Conservation (phyloP, 2,329 filamentous ascomycete genomes). For the Fusarium sp. region DNA sequence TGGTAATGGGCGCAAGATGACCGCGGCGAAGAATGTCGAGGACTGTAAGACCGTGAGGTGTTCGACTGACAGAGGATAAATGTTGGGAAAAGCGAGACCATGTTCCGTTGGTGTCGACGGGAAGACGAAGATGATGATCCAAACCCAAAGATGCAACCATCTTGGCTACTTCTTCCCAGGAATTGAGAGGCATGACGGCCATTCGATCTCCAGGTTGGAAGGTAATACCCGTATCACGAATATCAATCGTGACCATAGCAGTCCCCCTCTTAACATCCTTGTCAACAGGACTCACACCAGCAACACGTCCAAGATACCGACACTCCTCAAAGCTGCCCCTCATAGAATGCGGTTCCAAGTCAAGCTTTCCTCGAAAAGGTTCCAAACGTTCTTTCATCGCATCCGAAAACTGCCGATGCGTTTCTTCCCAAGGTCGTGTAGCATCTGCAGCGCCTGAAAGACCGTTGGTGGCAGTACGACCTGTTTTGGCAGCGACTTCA, state of each 20-base stretch:
- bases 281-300: slow-evolving; percentile 53
- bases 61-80: slow-evolving; percentile 52
- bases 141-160: slow-evolving; percentile 63
- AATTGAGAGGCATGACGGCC: slow-evolving; percentile 66
- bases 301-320: slow-evolving; percentile 60
- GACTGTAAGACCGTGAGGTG: slow-evolving; percentile 53
- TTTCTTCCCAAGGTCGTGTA: slow-evolving; percentile 36
- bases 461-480: slow-evolving; percentile 64
- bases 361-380: slow-evolving; percentile 56
- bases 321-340: slow-evolving; percentile 66
- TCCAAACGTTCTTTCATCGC: slow-evolving; percentile 39
- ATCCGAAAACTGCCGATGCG: slow-evolving; percentile 35
- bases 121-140: slow-evolving; percentile 57
- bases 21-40: slow-evolving; percentile 63
- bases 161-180: slow-evolving; percentile 66
- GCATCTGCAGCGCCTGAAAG: slow-evolving; percentile 58
- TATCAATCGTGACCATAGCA: slow-evolving; percentile 62
- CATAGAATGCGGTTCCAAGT: slow-evolving; percentile 64
- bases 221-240: slow-evolving; percentile 64
- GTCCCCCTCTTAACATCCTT: slow-evolving; percentile 52
- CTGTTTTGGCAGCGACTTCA: slow-evolving; percentile 64
- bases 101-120: slow-evolving; percentile 52
- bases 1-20: slow-evolving; percentile 63
- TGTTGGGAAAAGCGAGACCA: slow-evolving; percentile 63
- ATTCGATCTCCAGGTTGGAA: slow-evolving; percentile 65